Percentiles rank a stretch among this genome's conserved stretches.
Evolutionary conservation across 257 asterid genomes (phyloP).

Genomic region (Scutellaria galericulata): DNA sequence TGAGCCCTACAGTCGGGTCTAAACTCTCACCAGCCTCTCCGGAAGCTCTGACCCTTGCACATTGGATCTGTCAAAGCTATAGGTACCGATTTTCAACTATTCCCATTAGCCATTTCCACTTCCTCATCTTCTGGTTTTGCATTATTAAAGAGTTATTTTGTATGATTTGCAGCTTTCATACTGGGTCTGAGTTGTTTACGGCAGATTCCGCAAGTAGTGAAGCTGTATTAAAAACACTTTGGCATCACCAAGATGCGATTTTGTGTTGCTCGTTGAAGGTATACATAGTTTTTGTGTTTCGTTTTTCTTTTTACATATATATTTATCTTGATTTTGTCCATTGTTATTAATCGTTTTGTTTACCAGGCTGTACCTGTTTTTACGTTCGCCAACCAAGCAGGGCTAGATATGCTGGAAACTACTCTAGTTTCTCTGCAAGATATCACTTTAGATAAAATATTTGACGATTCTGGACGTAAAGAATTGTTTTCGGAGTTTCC

Average conservation of each 20-base stretch:
- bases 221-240: constrained; percentile 71
- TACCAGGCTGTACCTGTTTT: constrained; percentile 81
- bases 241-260: constrained; percentile 96
- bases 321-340: too few species aligned
- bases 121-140: neutral
- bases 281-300: neutral
- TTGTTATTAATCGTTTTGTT: neutral
- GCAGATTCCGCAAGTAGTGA: constrained; percentile 60
- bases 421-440: constrained; percentile 91
- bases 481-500: constrained; percentile 74
- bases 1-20: constrained; percentile 56
- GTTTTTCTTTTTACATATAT: neutral
- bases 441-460: constrained; percentile 79
- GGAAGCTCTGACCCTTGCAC: constrained; percentile 88
- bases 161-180: constrained; percentile 58
- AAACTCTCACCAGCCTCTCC: constrained; percentile 82
- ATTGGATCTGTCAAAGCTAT: constrained; percentile 96
- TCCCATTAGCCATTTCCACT: too few species aligned
- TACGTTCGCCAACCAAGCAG: constrained; percentile 92
- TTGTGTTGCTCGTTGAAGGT: constrained; percentile 98
- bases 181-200: constrained; percentile 73
- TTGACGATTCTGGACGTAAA: constrained; percentile 80
- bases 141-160: neutral
- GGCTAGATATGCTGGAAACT: constrained; percentile 96
- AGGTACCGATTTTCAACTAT: constrained; percentile 44